Evolutionary conservation across 352 stramenopile genomes (phyloP), one percentile per base, ranked within the genome.

Genomic region (Globisporangium uncinulatum): DNA sequence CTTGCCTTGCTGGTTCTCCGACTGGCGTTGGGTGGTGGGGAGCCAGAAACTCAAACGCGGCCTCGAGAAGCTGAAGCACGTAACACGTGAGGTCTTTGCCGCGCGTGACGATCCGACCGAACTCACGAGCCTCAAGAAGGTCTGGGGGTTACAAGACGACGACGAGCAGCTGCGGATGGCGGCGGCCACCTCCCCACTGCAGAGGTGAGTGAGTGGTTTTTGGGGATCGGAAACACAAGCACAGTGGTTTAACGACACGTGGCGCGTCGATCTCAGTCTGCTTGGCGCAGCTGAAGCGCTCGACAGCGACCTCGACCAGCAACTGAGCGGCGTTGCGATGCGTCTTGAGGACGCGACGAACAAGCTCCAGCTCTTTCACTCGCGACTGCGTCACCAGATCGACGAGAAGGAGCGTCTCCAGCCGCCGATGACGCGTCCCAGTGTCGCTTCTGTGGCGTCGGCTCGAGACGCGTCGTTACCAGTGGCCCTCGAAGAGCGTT

Each of bases 61-160:
- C 1, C 51, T 87, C 1, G 74, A 79, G 37, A 82, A 69, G 49
- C 31, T 89, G 1, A 63, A 84, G 15, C 57, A 73, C 10, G 65
- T 62, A 20, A 70, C 73, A 10, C 54, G 45, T 13, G 66, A 69
- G 6, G 59, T 80, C 0, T 69, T 86, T 21, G 34, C 63, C 1
- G 69, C 73, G 36, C 51, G 66, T 0, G 69, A 87, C 54, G 65
- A 79, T 32, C 50, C 63, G 4, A 59, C 74, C 14, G 69, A 85
- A 47, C 66, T 89, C 17, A 68, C 62, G 1, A 69, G 72, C 44
- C 62, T 89, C 41, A 75, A 76, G 39, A 75, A 66, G 47, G 76
- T 78, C 11, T 89, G 79, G 79, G 76, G 76, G 2, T 51, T 86
- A 17, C 61, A 71, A 3, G 24, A 54, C 21, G 34, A 54, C 3